Percentiles rank a stretch among this genome's conserved stretches.
Conservation (phyloP, 371 early-diverging fungal species). For the Mortierella sp. region DNA sequence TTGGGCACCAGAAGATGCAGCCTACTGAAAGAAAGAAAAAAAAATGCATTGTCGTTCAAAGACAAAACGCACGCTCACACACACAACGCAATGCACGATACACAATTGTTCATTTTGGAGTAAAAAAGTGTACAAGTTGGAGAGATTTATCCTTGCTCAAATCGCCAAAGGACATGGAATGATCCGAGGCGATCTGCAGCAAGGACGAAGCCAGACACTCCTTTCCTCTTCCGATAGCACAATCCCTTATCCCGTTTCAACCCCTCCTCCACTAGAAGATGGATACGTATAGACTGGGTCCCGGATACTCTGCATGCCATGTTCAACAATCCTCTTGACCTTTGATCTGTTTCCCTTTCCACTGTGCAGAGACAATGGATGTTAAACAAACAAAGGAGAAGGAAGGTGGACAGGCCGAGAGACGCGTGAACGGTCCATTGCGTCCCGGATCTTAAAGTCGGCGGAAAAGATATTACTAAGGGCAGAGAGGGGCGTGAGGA, state of each 20-base stretch:
- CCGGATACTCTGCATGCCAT: too few relatives aligned
- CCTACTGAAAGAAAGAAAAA: constrained; percentile 21
- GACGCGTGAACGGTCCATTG: too few relatives aligned
- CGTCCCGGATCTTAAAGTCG: too few relatives aligned
- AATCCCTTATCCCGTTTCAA: constrained; percentile 1
- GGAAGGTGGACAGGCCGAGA: too few relatives aligned
- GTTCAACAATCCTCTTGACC: background rate
- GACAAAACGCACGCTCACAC: background rate
- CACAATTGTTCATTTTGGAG: too few relatives aligned
- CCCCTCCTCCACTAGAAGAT: too few relatives aligned
- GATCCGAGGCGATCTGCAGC: constrained; percentile 53
- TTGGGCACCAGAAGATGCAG: constrained; percentile 67
- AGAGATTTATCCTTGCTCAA: constrained; percentile 49
- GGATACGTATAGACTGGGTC: too few relatives aligned
- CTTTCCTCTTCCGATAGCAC: constrained; percentile 22
- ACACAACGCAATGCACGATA: too few relatives aligned
- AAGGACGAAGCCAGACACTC: constrained; percentile 41
- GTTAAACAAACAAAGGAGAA: background rate
- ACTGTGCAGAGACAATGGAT: background rate
- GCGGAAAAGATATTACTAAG: too few relatives aligned
- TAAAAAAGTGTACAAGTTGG: too few relatives aligned
- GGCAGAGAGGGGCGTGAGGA: background rate
- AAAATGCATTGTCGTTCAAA: background rate
- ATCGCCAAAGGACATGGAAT: constrained; percentile 52
- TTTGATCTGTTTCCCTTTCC: too few relatives aligned